phyloP scores from a whole-genome alignment of 495 filamentous ascomycete species.

The Alectoria sarmentosa region DNA sequence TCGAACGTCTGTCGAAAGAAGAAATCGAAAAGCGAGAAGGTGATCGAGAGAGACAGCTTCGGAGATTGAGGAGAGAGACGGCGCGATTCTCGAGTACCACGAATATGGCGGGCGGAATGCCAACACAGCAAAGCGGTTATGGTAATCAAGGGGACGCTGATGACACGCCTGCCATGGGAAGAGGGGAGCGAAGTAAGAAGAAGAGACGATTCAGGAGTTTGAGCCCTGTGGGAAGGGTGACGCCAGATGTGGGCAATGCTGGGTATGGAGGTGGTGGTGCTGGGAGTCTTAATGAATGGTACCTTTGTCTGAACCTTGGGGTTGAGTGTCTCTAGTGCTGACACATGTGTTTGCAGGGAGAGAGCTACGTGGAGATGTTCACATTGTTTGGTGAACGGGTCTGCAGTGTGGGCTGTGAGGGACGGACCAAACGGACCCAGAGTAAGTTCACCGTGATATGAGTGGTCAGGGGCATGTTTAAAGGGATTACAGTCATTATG shows the following conservation, averaged over 20 bases:
- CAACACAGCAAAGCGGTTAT: conserved; percentile 48
- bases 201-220: conserved; percentile 88
- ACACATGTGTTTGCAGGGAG: conserved; percentile 46
- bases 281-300: conserved; percentile 62
- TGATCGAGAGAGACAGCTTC: conserved; percentile 84
- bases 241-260: conserved; percentile 62
- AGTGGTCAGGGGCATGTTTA: background rate
- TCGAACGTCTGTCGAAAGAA: conserved; percentile 84
- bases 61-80: conserved; percentile 81
- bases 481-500: conserved; percentile 53
- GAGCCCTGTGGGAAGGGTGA: conserved; percentile 68
- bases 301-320: conserved; percentile 30
- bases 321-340: conserved; percentile 14
- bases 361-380: conserved; percentile 77
- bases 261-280: conserved; percentile 60
- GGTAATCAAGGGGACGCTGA: conserved; percentile 46
- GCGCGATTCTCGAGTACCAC: conserved; percentile 82
- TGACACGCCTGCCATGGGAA: conserved; percentile 62
- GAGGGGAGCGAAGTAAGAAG: conserved; percentile 86
- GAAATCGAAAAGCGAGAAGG: conserved; percentile 98
- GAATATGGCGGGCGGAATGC: conserved; percentile 62
- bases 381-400: conserved; percentile 86
- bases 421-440: conserved; percentile 82
- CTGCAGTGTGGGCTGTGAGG: conserved; percentile 86
- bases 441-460: conserved; percentile 45